A percentile compares a stretch with the other conserved stretches of the same genome.
These are phyloP conservation scores for Austroboletus niveus DNA, from an alignment of 1,284 basidiomycete species.

Conservation along the genomic window DNA sequence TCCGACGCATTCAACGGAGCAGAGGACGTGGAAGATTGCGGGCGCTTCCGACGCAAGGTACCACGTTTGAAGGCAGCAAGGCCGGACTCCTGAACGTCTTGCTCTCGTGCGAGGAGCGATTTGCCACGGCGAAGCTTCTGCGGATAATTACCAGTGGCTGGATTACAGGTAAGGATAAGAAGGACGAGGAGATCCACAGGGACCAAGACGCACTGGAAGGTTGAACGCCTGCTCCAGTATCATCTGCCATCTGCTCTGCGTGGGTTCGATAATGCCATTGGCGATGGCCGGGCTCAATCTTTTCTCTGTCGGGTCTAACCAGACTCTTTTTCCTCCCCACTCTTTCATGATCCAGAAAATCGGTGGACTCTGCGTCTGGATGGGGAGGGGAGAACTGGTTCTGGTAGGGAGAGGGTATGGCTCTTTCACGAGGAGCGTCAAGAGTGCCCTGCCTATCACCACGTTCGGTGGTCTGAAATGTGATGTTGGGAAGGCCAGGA, in stretches of 20 bases:
- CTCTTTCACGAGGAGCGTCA: slow-evolving; percentile 50
- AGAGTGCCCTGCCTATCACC: slow-evolving; percentile 60
- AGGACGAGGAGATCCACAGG: slow-evolving; percentile 7
- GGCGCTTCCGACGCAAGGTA: slow-evolving; percentile 70
- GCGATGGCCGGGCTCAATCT: slow-evolving; percentile 93
- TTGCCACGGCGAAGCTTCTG: slow-evolving; percentile 78
- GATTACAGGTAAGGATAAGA: slow-evolving; percentile 6
- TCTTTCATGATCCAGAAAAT: slow-evolving; percentile 38
- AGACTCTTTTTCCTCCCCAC: slow-evolving; percentile 88
- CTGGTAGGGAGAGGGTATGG: slow-evolving; percentile 55
- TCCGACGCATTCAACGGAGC: slow-evolving; percentile 37
- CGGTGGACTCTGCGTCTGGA: slow-evolving; percentile 51
- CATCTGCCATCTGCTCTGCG: slow-evolving; percentile 78
- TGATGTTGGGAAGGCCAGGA: slow-evolving; percentile 46
- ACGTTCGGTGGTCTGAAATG: slow-evolving; percentile 65
- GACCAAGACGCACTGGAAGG: slow-evolving; percentile 67
- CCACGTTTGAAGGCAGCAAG: slow-evolving; percentile 84
- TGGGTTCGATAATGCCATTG: slow-evolving; percentile 95
- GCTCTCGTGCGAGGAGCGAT: slow-evolving; percentile 83
- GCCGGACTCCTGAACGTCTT: slow-evolving; percentile 86
- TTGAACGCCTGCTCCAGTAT: slow-evolving; percentile 65
- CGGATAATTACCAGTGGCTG: slow-evolving; percentile 84
- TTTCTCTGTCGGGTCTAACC: slow-evolving; percentile 92
- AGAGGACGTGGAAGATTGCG: slow-evolving; percentile 41
- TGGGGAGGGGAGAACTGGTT: slow-evolving; percentile 44